phyloP scores from a whole-genome alignment of 179 eudicot species.

The Spergularia azorica region DNA sequence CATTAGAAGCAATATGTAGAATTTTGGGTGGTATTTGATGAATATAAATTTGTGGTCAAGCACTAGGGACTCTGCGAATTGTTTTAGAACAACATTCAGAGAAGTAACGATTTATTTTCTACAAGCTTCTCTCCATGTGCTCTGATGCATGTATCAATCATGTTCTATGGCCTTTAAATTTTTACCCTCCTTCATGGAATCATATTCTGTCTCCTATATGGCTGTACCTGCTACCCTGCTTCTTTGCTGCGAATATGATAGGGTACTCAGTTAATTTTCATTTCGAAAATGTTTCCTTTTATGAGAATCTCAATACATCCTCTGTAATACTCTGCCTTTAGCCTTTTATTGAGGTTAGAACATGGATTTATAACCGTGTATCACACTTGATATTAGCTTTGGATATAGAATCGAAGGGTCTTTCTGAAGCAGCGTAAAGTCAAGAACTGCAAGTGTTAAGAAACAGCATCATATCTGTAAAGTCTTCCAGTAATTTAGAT shows the following conservation, averaged over 20 bases:
- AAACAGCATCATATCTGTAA: constrained; percentile 34
- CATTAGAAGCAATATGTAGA: no score
- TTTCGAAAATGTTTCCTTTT: not conserved
- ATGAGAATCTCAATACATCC: not conserved
- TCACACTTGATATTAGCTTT: not conserved
- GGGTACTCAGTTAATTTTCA: no score
- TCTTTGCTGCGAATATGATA: not conserved
- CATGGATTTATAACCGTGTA: not conserved
- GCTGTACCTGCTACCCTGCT: not conserved
- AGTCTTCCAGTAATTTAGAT: constrained; percentile 12
- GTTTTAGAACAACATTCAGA: not conserved
- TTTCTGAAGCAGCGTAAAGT: constrained; percentile 18
- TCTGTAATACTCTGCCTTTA: not conserved
- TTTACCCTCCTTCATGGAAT: constrained; percentile 12
- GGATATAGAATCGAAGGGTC: not conserved
- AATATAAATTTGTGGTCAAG: not conserved
- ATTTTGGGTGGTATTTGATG: no score
- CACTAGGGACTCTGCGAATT: not conserved
- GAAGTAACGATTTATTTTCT: no score
- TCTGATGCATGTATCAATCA: no score
- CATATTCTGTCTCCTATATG: constrained; percentile 3
- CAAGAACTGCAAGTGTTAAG: constrained; percentile 13
- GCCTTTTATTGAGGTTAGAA: not conserved
- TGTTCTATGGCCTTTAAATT: no score
- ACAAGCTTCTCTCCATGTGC: not conserved